phyloP scores from a whole-genome alignment of 148 eudicot genomes.

The Pouteria glomerata region DNA sequence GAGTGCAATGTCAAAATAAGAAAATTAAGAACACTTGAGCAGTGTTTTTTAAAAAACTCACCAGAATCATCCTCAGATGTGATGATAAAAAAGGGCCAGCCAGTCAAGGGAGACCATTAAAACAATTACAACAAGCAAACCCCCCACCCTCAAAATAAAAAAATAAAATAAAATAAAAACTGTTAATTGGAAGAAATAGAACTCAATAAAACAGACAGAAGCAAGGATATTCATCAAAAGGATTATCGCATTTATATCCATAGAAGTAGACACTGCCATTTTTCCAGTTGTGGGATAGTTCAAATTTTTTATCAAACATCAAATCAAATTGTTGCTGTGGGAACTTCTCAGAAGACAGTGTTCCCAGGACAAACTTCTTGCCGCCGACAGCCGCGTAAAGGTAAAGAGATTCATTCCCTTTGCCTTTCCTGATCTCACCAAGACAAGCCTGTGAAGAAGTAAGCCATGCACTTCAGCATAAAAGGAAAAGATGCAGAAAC shows the following conservation, averaged over 20 bases:
- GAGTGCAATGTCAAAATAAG: background rate
- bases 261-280: constrained; percentile 62
- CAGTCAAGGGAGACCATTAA: constrained; percentile 22
- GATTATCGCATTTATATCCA: constrained; percentile 51
- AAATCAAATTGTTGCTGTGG: constrained; percentile 65
- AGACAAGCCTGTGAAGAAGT: constrained; percentile 50
- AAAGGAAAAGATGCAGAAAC: background rate
- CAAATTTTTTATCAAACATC: constrained; percentile 55
- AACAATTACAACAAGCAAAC: too few relatives aligned
- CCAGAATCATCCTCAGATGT: constrained; percentile 31
- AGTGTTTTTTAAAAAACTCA: constrained; percentile 10
- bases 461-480: background rate
- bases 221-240: constrained; percentile 42
- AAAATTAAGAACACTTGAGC: constrained; percentile 1
- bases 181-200: background rate
- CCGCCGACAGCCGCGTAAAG: constrained; percentile 44
- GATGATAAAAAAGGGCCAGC: constrained; percentile 10
- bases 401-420: constrained; percentile 45
- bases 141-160: background rate
- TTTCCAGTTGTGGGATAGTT: constrained; percentile 72
- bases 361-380: constrained; percentile 52
- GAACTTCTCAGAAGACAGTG: constrained; percentile 52
- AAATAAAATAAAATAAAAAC: background rate
- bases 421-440: constrained; percentile 54
- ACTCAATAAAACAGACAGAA: background rate